Evolutionary conservation across 345 rosid genomes (phyloP).

Genomic region (Euphorbia pulcherrima): DNA sequence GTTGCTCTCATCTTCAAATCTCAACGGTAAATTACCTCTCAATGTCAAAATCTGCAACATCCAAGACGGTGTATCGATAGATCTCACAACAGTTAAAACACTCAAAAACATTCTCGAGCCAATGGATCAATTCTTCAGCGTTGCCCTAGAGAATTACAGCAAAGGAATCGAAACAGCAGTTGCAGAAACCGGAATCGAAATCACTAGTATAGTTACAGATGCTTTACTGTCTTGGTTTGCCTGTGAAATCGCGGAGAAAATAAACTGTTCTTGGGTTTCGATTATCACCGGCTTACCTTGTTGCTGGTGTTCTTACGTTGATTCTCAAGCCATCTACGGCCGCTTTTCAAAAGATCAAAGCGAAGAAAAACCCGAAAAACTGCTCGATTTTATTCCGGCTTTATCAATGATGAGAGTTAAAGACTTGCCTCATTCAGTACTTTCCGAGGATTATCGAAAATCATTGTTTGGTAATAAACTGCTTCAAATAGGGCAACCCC

Average conservation of each 20-base stretch:
- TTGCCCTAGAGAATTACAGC: slow-evolving; percentile 32
- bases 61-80: slow-evolving; percentile 27
- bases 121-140: slow-evolving; percentile 42
- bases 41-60: slow-evolving; percentile 43
- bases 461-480: slow-evolving; percentile 8
- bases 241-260: slow-evolving; percentile 35
- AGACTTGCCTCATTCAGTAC: slow-evolving; percentile 49
- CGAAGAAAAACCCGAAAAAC: slow-evolving; percentile 18
- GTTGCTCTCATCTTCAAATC: slow-evolving; percentile 24
- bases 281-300: slow-evolving; percentile 42
- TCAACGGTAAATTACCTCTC: slow-evolving; percentile 4
- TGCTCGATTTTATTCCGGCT: slow-evolving; percentile 45
- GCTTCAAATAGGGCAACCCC: slow-evolving; percentile 22
- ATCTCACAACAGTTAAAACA: too few relatives aligned
- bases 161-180: slow-evolving; percentile 33
- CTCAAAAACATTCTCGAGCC: too few relatives aligned
- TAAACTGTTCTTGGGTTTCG: slow-evolving; percentile 45
- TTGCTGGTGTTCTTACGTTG: slow-evolving; percentile 40
- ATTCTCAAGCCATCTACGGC: slow-evolving; percentile 32
- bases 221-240: slow-evolving; percentile 47
- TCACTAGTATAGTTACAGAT: slow-evolving; percentile 50
- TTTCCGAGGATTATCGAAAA: background rate
- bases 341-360: background rate
- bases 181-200: slow-evolving; percentile 29
- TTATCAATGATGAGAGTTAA: slow-evolving; percentile 37